Evolutionary conservation across 352 stramenopile genomes (phyloP).

Genomic region (Pythium vanterpoolii): DNA sequence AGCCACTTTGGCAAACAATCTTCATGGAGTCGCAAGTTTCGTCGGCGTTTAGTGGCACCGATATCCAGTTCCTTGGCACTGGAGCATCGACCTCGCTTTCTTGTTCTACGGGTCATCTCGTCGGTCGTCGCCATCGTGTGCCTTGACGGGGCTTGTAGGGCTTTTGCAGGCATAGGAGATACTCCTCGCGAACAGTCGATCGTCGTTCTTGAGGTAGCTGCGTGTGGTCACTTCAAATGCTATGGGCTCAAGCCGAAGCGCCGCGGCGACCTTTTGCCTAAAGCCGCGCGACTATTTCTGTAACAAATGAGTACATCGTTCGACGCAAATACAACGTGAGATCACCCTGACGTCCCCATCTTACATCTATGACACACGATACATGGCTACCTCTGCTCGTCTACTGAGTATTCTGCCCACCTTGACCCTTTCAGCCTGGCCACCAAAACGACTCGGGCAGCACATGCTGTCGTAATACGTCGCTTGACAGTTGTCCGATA

Average conservation of each 20-base stretch:
- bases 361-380: conserved; percentile 2
- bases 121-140: neutral
- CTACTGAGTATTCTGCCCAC: neutral
- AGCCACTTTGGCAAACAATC: neutral
- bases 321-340: neutral
- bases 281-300: conserved; percentile 1
- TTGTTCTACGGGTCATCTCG: neutral
- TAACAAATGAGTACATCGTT: too few species aligned
- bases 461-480: conserved; percentile 57
- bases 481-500: conserved; percentile 76
- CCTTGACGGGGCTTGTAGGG: neutral
- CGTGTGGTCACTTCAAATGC: too few species aligned
- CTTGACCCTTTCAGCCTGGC: conserved; percentile 24
- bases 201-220: neutral
- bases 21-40: neutral
- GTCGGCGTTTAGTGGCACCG: neutral
- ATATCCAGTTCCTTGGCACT: neutral
- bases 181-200: neutral
- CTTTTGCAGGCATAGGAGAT: too few species aligned
- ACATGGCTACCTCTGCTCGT: neutral
- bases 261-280: conserved; percentile 2
- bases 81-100: neutral
- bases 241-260: too few species aligned
- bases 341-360: neutral
- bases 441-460: conserved; percentile 56